Percentiles rank a stretch among this genome's conserved stretches.
Conservation (phyloP, 2,329 filamentous ascomycete genomes). For the Ilyonectria robusta region DNA sequence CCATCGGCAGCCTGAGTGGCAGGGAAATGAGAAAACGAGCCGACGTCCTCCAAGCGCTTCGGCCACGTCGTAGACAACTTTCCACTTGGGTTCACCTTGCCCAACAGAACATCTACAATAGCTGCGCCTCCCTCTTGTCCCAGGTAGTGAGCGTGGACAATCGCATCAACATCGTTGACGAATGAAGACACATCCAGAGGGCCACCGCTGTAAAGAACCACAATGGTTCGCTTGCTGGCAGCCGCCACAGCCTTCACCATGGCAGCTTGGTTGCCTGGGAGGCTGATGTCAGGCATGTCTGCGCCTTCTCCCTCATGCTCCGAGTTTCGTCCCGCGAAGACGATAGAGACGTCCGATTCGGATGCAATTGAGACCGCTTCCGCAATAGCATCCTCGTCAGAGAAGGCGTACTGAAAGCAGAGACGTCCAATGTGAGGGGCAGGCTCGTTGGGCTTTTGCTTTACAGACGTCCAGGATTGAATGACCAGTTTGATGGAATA, state of each 20-base stretch:
- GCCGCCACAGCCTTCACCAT: constrained; percentile 29
- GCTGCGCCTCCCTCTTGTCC: constrained; percentile 30
- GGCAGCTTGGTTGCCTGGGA: constrained; percentile 20
- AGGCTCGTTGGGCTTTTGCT: constrained; percentile 7
- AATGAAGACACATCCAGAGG: constrained; percentile 28
- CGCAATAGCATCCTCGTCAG: constrained; percentile 16
- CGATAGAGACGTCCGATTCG: constrained; percentile 10
- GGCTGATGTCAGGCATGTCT: constrained; percentile 23
- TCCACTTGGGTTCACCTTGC: constrained; percentile 21
- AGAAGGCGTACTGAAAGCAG: constrained; percentile 31
- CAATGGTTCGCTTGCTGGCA: constrained; percentile 16
- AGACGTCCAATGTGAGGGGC: constrained; percentile 9
- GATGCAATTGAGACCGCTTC: constrained; percentile 21
- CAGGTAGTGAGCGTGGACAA: constrained; percentile 26
- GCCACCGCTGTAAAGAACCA: constrained; percentile 29
- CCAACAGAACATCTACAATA: constrained; percentile 15
- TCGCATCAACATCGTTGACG: constrained; percentile 23
- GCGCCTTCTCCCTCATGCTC: constrained; percentile 32
- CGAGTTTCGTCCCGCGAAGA: constrained; percentile 26
- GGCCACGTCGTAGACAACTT: constrained; percentile 26
- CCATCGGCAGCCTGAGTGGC: not conserved
- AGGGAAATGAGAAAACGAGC: constrained; percentile 29
- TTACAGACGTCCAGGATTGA: not conserved
- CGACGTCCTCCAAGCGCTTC: constrained; percentile 14
- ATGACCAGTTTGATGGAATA: constrained; percentile 22